Percentiles rank a stretch among this genome's conserved stretches.
phyloP scores from a whole-genome alignment of 305 asterid species.

The Fraxinus ornus region DNA sequence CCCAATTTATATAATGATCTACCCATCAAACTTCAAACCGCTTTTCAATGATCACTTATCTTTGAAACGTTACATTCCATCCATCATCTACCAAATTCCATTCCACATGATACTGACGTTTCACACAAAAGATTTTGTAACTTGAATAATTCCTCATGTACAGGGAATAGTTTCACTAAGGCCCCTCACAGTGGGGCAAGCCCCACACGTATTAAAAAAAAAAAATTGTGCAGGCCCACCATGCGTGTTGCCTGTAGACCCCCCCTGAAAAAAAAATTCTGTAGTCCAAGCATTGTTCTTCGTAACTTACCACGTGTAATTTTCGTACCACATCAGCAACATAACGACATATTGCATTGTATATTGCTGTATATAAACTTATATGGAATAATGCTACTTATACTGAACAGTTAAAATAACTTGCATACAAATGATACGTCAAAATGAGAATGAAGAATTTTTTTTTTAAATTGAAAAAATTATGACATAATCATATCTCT shows the following conservation, averaged over 20 bases:
- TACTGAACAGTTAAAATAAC: neutral
- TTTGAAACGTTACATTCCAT: neutral
- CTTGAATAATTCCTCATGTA: too few species aligned
- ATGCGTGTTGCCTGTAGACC: too few species aligned
- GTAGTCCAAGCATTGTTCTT: too few species aligned
- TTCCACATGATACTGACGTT: neutral
- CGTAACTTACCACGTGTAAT: neutral
- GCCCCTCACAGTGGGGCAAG: too few species aligned
- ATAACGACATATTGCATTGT: neutral
- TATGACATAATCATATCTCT: too few species aligned
- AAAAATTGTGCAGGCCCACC: too few species aligned
- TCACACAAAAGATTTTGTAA: neutral
- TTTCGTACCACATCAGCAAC: neutral
- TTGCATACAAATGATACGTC: neutral
- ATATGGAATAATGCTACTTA: neutral
- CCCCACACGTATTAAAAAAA: too few species aligned
- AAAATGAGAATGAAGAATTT: neutral
- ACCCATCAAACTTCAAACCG: neutral
- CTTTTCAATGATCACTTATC: neutral
- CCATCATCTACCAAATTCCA: neutral
- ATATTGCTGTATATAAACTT: neutral
- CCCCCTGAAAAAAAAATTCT: too few species aligned
- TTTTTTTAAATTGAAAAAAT: neutral
- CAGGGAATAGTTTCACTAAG: too few species aligned
- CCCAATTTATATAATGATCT: neutral